Percentiles rank a stretch among this genome's conserved stretches.
phyloP scores from a whole-genome alignment of 139 green algal species.

The Edaphochlamys debaryana region DNA sequence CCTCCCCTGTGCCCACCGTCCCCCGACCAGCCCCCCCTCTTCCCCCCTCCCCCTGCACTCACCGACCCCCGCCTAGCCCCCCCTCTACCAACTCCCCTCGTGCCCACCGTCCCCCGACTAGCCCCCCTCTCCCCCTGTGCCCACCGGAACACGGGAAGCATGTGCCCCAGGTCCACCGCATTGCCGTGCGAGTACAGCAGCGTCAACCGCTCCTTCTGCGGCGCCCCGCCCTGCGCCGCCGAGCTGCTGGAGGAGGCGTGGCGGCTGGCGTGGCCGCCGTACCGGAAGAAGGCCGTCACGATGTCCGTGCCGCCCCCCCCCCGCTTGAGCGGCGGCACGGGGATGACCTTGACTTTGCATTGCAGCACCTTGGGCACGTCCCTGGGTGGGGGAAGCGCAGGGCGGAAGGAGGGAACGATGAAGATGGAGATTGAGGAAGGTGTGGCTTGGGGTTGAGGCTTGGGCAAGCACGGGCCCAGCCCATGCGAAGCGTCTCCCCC shows the following conservation, averaged over 20 bases:
- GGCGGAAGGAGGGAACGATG: no score
- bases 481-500: no score
- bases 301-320: constrained; percentile 50
- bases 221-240: background rate
- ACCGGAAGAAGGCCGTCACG: constrained; percentile 70
- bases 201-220: constrained; percentile 45
- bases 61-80: no score
- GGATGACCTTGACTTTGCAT: constrained; percentile 20
- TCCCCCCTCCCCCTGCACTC: no score
- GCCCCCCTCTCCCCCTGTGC: background rate
- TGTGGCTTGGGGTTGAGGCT: no score
- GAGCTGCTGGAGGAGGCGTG: background rate
- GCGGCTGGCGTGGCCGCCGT: constrained; percentile 7
- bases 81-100: no score
- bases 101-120: no score
- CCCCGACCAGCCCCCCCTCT: no score
- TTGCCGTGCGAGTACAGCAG: constrained; percentile 95
- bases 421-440: no score
- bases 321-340: background rate
- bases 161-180: constrained; percentile 91
- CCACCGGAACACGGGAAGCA: constrained; percentile 86
- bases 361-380: constrained; percentile 34
- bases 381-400: background rate
- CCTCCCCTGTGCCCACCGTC: no score
- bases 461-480: no score